Evolutionary conservation across 2,329 filamentous ascomycete species (phyloP).

Genomic region (Neurospora sp.): DNA sequence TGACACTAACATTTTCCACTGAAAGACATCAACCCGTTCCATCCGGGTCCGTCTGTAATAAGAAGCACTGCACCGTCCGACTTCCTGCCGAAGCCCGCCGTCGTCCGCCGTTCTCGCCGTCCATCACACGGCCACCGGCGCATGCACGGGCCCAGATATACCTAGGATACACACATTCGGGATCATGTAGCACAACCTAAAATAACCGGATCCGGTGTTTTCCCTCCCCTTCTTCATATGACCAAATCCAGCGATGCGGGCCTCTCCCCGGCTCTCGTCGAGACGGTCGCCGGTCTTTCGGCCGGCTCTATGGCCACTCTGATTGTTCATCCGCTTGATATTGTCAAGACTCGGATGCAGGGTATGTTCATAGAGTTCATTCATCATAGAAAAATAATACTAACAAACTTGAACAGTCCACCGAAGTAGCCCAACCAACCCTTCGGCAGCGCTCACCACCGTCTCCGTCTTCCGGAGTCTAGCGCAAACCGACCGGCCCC

Average conservation of each 20-base stretch:
- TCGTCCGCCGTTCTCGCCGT: background rate
- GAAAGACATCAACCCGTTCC: background rate
- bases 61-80: background rate
- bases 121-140: background rate
- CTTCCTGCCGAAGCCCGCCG: background rate
- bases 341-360: slow-evolving; percentile 94
- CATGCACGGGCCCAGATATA: background rate
- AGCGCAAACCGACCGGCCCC: slow-evolving; percentile 40
- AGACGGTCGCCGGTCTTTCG: slow-evolving; percentile 80
- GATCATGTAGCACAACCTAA: slow-evolving; percentile 12
- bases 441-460: slow-evolving; percentile 33
- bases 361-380: slow-evolving; percentile 36
- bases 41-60: background rate
- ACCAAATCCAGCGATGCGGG: slow-evolving; percentile 41
- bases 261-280: slow-evolving; percentile 68
- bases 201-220: background rate
- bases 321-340: slow-evolving; percentile 82
- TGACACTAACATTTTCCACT: background rate
- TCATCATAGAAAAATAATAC: no score
- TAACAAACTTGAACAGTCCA: slow-evolving; percentile 31
- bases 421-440: slow-evolving; percentile 30
- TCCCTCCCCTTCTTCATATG: slow-evolving; percentile 24
- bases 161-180: background rate
- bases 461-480: slow-evolving; percentile 42
- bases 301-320: slow-evolving; percentile 82